Evolutionary conservation across 2,329 filamentous ascomycete genomes (phyloP), one percentile per base, ranked within the genome.

Genomic region (Xylaria sp.): DNA sequence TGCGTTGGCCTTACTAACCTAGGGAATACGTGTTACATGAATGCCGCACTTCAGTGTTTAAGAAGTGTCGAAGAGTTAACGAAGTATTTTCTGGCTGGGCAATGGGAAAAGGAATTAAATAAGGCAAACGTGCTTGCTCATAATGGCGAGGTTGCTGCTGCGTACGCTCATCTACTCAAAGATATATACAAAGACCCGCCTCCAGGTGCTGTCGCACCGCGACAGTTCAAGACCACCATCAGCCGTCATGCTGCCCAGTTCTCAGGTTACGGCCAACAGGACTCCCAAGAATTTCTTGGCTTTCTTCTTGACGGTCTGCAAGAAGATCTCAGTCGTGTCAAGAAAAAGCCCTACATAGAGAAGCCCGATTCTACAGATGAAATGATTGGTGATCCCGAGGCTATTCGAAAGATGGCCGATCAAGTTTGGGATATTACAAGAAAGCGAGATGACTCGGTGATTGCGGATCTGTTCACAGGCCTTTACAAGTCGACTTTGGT

Each of bases 21-120:
- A 15, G 96, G 96, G 58, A 99, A 99, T 77, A 98, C 96, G 0
- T 99, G 96, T 82, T 99, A 99, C 82, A 98, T 98, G 94, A 98
- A 98, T 81, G 97, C 95, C 25, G 96, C 96, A 10, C 85, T 98
- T 64, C 96, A 99, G 79, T 99, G 96, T 79, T 89, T 99, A 61
- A 90, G 95, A 60, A 97, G 93, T 75, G 94, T 98, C 0, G 93
- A 97, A 78, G 96, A 99, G 80, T 83, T 99, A 72, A 95, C 94
- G 5, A 91, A 94, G 76, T 99, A 97, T 80, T 98, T 99, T 80
- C 81, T 98, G 59, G 86, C 88, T 60, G 87, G 90, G 68, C 87
- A 91, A 70, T 94, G 93, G 81, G 89, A 91, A 75, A 83, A 86
- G 61, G 95, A 99, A 76, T 87, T 98, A 73, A 99, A 99, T 80